These are phyloP conservation scores for Penicillium nucicola DNA, from an alignment of 495 filamentous ascomycete species.

Conservation along the genomic window DNA sequence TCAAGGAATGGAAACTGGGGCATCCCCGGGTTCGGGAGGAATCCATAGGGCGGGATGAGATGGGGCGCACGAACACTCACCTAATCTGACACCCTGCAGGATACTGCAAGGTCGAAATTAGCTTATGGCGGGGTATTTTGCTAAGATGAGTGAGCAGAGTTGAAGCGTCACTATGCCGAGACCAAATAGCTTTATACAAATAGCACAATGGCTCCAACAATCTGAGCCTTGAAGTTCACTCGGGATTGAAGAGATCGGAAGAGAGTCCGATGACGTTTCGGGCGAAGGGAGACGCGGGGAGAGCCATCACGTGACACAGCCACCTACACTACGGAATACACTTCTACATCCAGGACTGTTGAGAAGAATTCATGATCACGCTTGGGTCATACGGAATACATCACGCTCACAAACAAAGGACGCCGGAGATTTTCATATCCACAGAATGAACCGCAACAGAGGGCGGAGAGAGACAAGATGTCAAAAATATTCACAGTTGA, in stretches of 20 bases:
- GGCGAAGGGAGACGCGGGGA: constrained; percentile 34
- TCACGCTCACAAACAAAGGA: constrained; percentile 15
- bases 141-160: background rate
- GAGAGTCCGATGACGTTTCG: constrained; percentile 31
- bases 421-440: constrained; percentile 24
- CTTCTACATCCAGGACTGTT: background rate
- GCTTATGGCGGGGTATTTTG: background rate
- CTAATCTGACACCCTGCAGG: constrained; percentile 3
- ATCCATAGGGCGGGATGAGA: constrained; percentile 3
- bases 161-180: background rate
- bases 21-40: background rate
- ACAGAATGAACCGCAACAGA: constrained; percentile 14
- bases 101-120: constrained; percentile 2
- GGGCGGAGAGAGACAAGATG: constrained; percentile 22
- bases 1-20: too few species aligned
- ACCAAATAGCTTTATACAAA: background rate
- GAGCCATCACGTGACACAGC: constrained; percentile 6
- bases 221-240: too few species aligned
- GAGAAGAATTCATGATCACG: constrained; percentile 7
- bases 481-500: constrained; percentile 42
- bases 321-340: background rate
- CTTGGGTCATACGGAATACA: constrained; percentile 14
- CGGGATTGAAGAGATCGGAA: background rate
- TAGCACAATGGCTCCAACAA: too few species aligned
- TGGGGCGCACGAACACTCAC: constrained; percentile 7